Percentiles rank a stretch among this genome's conserved stretches.
phyloP scores from a whole-genome alignment of 1,139 yeast genomes.

The Saccharomycopsis hybrid region DNA sequence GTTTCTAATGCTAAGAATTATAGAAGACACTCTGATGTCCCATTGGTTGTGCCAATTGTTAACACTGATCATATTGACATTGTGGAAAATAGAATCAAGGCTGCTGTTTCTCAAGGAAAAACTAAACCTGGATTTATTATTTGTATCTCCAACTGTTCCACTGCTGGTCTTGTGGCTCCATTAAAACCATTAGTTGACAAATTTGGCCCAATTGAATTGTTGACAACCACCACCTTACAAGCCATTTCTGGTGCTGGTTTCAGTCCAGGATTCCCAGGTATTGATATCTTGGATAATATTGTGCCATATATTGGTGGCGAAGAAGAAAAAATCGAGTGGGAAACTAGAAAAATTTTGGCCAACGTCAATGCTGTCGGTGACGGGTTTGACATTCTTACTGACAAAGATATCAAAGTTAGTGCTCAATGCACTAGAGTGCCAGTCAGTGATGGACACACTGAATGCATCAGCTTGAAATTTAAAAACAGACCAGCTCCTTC shows the following conservation, averaged over 20 bases:
- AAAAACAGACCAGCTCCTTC: constrained; percentile 80
- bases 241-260: constrained; percentile 99
- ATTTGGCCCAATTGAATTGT: constrained; percentile 83
- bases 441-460: constrained; percentile 97
- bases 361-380: constrained; percentile 39
- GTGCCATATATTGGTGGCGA: constrained; percentile 95
- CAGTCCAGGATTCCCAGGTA: constrained; percentile 96
- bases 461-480: constrained; percentile 83
- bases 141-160: constrained; percentile 96
- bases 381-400: constrained; percentile 58
- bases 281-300: constrained; percentile 88
- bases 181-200: constrained; percentile 82
- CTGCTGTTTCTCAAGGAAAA: constrained; percentile 47
- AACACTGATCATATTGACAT: constrained; percentile 89
- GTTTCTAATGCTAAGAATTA: constrained; percentile 95
- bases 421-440: constrained; percentile 98
- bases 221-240: constrained; percentile 89
- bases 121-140: constrained; percentile 74
- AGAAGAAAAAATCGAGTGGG: constrained; percentile 98
- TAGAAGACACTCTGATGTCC: constrained; percentile 83
- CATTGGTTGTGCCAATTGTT: constrained; percentile 90
- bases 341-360: constrained; percentile 91
- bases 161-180: constrained; percentile 97
- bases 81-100: constrained; percentile 52
- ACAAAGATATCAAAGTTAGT: constrained; percentile 73